Evolutionary conservation across 768 basidiomycete species (phyloP).

Genomic region (Lactarius sanguifluus): DNA sequence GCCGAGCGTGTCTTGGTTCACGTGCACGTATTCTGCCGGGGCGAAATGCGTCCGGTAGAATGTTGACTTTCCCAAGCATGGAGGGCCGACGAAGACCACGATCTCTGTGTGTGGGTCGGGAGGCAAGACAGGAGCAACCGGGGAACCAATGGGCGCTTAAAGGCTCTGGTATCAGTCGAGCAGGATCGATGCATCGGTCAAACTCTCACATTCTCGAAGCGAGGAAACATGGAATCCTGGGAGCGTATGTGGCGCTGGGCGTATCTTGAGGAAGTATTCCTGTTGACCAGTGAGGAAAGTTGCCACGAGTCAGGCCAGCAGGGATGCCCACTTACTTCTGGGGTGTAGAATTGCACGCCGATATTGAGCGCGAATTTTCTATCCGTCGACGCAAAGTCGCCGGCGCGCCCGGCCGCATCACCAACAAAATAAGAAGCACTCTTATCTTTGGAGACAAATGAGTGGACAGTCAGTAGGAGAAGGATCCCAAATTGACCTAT

Average conservation of each 20-base stretch:
- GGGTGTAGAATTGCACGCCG: constrained; percentile 73
- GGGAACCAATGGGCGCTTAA: constrained; percentile 49
- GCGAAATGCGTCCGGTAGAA: constrained; percentile 74
- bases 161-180: constrained; percentile 48
- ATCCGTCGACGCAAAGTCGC: constrained; percentile 81
- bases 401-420: constrained; percentile 80
- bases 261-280: constrained; percentile 74
- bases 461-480: not conserved
- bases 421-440: constrained; percentile 75
- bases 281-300: constrained; percentile 35
- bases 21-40: constrained; percentile 66
- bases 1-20: constrained; percentile 84
- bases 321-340: constrained; percentile 75
- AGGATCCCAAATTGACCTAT: constrained; percentile 51
- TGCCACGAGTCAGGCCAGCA: not conserved
- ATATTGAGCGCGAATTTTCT: constrained; percentile 82
- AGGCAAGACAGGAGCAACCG: constrained; percentile 34
- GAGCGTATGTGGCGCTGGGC: constrained; percentile 48
- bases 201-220: constrained; percentile 34
- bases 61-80: constrained; percentile 76
- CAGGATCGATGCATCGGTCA: not conserved
- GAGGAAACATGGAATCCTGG: constrained; percentile 68
- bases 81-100: constrained; percentile 61
- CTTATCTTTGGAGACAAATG: constrained; percentile 55
- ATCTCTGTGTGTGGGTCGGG: constrained; percentile 41